A percentile compares a stretch with the other conserved stretches of the same genome.
Evolutionary conservation across 345 rosid species (phyloP).

Genomic region (Eucalyptus victrix): DNA sequence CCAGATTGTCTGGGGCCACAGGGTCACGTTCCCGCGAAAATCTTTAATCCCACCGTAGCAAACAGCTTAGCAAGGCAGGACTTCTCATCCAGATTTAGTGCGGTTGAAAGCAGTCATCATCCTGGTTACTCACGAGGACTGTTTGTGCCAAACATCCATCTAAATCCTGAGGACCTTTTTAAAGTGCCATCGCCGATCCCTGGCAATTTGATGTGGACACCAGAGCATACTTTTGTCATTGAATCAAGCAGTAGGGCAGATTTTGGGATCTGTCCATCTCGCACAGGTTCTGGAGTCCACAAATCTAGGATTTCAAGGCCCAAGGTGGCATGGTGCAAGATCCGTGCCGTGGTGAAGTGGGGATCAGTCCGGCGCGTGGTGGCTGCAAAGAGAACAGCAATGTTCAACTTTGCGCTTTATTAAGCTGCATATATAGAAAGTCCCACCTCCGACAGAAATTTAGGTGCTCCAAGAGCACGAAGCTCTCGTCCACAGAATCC

Average conservation of each 20-base stretch:
- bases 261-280: not conserved
- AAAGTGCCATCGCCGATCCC: not conserved
- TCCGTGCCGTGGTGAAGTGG: constrained; percentile 37
- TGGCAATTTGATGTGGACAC: not conserved
- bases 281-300: not conserved
- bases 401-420: not conserved
- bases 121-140: not conserved
- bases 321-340: constrained; percentile 52
- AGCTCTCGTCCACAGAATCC: not conserved
- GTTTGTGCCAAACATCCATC: not conserved
- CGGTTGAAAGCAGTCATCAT: not conserved
- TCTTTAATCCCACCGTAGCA: not conserved
- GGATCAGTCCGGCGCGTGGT: constrained; percentile 6
- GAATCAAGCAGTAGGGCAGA: constrained; percentile 8
- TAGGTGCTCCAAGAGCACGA: not conserved
- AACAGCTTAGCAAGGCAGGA: not conserved
- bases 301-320: constrained; percentile 14
- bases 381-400: constrained; percentile 9
- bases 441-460: not conserved
- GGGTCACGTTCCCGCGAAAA: not conserved
- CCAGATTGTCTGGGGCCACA: not conserved
- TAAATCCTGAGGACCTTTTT: not conserved
- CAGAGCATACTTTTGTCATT: not conserved
- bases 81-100: not conserved
- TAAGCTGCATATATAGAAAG: not conserved